Evolutionary conservation across 768 basidiomycete species (phyloP).

Genomic region (Infundibulicybe gibba): DNA sequence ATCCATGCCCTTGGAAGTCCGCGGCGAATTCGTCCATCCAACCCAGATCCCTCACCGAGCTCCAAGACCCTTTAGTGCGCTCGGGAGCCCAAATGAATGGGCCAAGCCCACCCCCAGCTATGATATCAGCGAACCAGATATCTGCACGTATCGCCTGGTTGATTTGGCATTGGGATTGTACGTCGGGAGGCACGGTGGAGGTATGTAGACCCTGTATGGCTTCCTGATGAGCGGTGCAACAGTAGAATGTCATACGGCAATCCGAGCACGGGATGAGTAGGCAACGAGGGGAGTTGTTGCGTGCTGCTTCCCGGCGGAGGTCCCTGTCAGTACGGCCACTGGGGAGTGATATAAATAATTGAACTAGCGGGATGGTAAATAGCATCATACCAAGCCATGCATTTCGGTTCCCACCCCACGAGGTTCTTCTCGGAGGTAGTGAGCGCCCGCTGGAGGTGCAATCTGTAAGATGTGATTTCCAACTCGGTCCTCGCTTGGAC

Average conservation of each 20-base stretch:
- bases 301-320: constrained; percentile 15
- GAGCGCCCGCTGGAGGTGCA: constrained; percentile 10
- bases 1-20: constrained; percentile 7
- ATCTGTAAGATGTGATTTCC: constrained; percentile 5
- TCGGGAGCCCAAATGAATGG: constrained; percentile 26
- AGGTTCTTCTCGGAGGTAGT: constrained; percentile 9
- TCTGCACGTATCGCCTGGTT: constrained; percentile 16
- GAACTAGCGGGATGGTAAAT: not conserved
- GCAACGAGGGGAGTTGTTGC: constrained; percentile 1
- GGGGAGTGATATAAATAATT: not conserved
- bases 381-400: constrained; percentile 15
- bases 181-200: constrained; percentile 13
- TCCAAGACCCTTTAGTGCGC: constrained; percentile 18
- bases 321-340: constrained; percentile 20
- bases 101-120: constrained; percentile 4
- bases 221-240: constrained; percentile 18
- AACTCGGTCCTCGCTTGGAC: constrained; percentile 7
- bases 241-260: constrained; percentile 21
- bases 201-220: constrained; percentile 13
- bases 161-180: constrained; percentile 19
- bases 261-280: constrained; percentile 14
- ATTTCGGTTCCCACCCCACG: constrained; percentile 17
- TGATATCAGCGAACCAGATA: constrained; percentile 8
- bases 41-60: constrained; percentile 14
- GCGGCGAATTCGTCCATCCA: constrained; percentile 23